Evolutionary conservation across 2,329 filamentous ascomycete genomes (phyloP).

Genomic region (Aspergillus luchuensis): DNA sequence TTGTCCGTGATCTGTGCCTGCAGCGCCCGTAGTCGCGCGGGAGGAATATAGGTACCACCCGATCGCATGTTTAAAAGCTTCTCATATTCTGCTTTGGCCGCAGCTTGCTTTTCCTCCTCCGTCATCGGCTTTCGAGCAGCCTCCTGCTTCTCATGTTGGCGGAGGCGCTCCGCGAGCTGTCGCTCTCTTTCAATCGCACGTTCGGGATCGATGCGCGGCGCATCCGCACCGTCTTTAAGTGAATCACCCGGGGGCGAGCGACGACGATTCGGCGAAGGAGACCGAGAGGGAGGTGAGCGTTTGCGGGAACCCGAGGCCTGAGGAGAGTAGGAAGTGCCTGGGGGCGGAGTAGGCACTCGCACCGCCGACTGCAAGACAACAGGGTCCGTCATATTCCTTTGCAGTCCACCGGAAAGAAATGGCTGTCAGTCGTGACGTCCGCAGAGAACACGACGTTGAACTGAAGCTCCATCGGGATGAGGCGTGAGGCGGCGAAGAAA

Average conservation of each 20-base stretch:
- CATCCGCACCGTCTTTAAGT: slow-evolving; percentile 38
- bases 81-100: slow-evolving; percentile 89
- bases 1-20: slow-evolving; percentile 98
- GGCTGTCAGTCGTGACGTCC: slow-evolving; percentile 14
- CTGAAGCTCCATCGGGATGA: slow-evolving; percentile 13
- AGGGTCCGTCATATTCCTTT: slow-evolving; percentile 45
- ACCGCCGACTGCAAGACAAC: slow-evolving; percentile 58
- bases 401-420: slow-evolving; percentile 11
- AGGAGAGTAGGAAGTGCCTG: slow-evolving; percentile 51
- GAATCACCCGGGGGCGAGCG: slow-evolving; percentile 48
- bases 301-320: slow-evolving; percentile 56
- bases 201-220: slow-evolving; percentile 54
- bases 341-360: slow-evolving; percentile 60
- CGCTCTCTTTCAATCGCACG: slow-evolving; percentile 53
- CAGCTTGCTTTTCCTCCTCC: slow-evolving; percentile 83
- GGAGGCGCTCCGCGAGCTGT: slow-evolving; percentile 55
- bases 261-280: slow-evolving; percentile 55
- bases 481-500: slow-evolving; percentile 26
- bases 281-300: slow-evolving; percentile 58
- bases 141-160: slow-evolving; percentile 53
- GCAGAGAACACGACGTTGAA: slow-evolving; percentile 13
- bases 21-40: slow-evolving; percentile 82
- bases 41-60: slow-evolving; percentile 94
- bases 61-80: slow-evolving; percentile 90
- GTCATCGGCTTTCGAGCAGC: slow-evolving; percentile 56